These are phyloP conservation scores for Scedosporium minutisporum DNA, from an alignment of 2,329 filamentous ascomycete species.

Conservation along the genomic window DNA sequence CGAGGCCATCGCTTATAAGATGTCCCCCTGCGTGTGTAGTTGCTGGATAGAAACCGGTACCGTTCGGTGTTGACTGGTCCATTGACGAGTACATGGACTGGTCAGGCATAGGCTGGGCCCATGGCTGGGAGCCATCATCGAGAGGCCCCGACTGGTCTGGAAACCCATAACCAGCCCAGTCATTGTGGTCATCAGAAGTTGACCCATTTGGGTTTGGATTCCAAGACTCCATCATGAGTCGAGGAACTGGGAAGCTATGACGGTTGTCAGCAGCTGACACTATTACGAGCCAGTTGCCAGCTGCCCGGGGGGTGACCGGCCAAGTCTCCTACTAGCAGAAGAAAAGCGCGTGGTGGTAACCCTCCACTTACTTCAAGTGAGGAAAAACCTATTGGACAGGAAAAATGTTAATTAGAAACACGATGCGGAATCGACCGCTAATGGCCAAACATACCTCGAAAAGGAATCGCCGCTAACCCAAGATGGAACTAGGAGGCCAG, in stretches of 20 bases:
- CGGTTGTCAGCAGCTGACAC: neutral
- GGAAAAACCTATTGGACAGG: neutral
- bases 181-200: constrained; percentile 16
- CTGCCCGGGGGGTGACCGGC: neutral
- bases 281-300: neutral
- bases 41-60: constrained; percentile 24
- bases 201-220: constrained; percentile 25
- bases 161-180: constrained; percentile 26
- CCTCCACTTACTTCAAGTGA: neutral
- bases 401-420: neutral
- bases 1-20: constrained; percentile 20
- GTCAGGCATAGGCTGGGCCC: constrained; percentile 25
- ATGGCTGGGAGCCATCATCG: constrained; percentile 24
- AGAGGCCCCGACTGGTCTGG: constrained; percentile 25
- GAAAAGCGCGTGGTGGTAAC: neutral
- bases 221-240: constrained; percentile 31
- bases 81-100: constrained; percentile 21
- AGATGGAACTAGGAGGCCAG: neutral
- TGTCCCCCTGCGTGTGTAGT: constrained; percentile 20
- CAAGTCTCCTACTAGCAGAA: neutral
- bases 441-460: constrained; percentile 1
- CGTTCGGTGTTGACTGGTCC: constrained; percentile 17
- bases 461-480: constrained; percentile 3
- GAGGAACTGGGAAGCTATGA: neutral
- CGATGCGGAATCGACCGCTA: neutral